phyloP scores from a whole-genome alignment of 1,139 yeast genomes.

The Saccharomyces hybrid region DNA sequence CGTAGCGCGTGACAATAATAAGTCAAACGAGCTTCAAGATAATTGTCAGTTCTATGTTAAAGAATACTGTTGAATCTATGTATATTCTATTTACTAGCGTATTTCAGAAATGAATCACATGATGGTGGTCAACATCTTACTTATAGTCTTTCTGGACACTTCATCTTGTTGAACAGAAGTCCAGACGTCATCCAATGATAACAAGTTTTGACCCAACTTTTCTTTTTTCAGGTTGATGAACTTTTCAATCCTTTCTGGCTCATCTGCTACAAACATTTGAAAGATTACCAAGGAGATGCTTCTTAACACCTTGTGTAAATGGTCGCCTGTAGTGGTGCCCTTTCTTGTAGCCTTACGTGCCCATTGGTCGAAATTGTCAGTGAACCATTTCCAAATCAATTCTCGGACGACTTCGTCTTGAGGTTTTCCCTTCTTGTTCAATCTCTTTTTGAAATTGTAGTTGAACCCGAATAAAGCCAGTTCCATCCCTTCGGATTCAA shows the following conservation, averaged over 20 bases:
- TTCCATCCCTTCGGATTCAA: conserved; percentile 48
- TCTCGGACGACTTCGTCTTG: conserved; percentile 13
- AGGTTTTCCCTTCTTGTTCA: conserved; percentile 10
- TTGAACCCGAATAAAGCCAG: conserved; percentile 47
- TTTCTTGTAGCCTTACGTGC: conserved; percentile 38
- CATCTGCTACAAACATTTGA: conserved; percentile 36
- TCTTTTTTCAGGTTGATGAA: conserved; percentile 34
- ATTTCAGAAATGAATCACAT: neutral
- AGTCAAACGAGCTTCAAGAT: neutral
- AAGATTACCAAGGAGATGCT: conserved; percentile 39
- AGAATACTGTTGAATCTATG: neutral
- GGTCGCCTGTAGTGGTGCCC: conserved; percentile 37
- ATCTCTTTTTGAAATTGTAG: conserved; percentile 22
- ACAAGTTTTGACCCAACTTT: conserved; percentile 13
- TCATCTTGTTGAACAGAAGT: neutral
- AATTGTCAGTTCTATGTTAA: neutral
- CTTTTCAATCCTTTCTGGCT: conserved; percentile 27
- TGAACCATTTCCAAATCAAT: conserved; percentile 49
- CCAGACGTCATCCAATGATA: neutral
- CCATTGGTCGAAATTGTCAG: conserved; percentile 46
- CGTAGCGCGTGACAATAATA: neutral
- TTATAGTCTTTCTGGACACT: neutral
- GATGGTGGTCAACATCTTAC: neutral
- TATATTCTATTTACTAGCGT: neutral
- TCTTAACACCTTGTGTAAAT: conserved; percentile 37